Percentiles rank a stretch among this genome's conserved stretches.
These are phyloP conservation scores for Plasmodiophora brassicae DNA, from an alignment of 208 protist species.

Conservation along the genomic window DNA sequence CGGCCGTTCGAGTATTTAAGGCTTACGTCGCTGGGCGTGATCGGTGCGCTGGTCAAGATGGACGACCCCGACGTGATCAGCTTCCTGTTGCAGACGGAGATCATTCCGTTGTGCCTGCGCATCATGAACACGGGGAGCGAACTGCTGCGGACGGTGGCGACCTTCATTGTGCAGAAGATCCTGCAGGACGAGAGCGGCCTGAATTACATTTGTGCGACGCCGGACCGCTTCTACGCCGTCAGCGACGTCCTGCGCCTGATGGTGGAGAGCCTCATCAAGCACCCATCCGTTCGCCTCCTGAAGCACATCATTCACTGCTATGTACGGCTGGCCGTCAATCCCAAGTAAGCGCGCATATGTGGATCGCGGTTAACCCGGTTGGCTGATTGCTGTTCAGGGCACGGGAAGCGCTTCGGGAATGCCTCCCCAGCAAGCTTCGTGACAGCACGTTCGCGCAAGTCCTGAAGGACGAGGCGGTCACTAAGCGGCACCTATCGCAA, in stretches of 20 bases:
- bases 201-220: constrained; percentile 89
- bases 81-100: constrained; percentile 95
- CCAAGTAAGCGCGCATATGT: constrained; percentile 56
- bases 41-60: constrained; percentile 70
- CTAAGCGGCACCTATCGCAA: constrained; percentile 61
- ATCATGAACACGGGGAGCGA: constrained; percentile 92
- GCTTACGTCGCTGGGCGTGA: constrained; percentile 94
- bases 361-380: neutral
- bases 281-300: constrained; percentile 83
- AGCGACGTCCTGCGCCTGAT: constrained; percentile 86
- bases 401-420: constrained; percentile 69
- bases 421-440: constrained; percentile 66
- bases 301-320: constrained; percentile 98
- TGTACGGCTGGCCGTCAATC: constrained; percentile 87
- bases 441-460: constrained; percentile 61
- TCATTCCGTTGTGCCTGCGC: constrained; percentile 97
- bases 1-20: constrained; percentile 91
- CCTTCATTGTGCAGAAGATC: constrained; percentile 99
- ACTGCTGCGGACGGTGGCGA: constrained; percentile 92
- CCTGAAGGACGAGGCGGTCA: constrained; percentile 65
- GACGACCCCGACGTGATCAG: constrained; percentile 82
- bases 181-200: constrained; percentile 91
- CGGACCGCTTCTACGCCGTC: constrained; percentile 86
- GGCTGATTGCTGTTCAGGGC: constrained; percentile 49
- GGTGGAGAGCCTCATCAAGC: constrained; percentile 74